Evolutionary conservation across 73 alveolate species (phyloP).

Genomic region (Vitrella brassicaformis): DNA sequence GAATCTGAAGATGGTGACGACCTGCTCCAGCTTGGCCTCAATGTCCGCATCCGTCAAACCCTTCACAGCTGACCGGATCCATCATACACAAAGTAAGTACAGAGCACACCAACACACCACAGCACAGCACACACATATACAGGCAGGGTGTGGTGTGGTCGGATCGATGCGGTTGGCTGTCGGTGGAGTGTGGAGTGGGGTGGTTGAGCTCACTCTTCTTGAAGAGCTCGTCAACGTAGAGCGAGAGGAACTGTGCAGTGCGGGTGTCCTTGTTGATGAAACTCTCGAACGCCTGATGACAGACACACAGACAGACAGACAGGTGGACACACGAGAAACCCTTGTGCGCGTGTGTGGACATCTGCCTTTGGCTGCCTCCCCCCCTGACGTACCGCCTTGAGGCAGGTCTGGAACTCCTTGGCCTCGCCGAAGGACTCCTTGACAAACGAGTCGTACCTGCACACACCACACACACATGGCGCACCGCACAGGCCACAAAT

Average conservation of each 20-base stretch:
- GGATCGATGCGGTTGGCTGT: too few species aligned
- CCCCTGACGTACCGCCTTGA: too few species aligned
- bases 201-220: constrained; percentile 27
- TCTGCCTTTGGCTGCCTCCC: too few species aligned
- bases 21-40: constrained; percentile 25
- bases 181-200: too few species aligned
- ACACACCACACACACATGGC: too few species aligned
- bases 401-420: not conserved
- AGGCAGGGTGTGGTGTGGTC: too few species aligned
- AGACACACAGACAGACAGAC: constrained; percentile 20
- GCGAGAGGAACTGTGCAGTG: constrained; percentile 51
- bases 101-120: too few species aligned
- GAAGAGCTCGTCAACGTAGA: constrained; percentile 49
- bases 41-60: constrained; percentile 40
- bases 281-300: constrained; percentile 54
- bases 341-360: too few species aligned
- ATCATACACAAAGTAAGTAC: too few species aligned
- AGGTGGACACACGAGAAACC: too few species aligned
- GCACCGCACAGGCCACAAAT: too few species aligned
- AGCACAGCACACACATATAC: too few species aligned
- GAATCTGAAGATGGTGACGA: constrained; percentile 50
- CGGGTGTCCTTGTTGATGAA: constrained; percentile 41
- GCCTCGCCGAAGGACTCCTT: constrained; percentile 21
- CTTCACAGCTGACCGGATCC: constrained; percentile 19
- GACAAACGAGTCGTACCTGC: constrained; percentile 22